Conservation (phyloP, 2,329 filamentous ascomycete genomes). For the Colletotrichum eleusines region DNA sequence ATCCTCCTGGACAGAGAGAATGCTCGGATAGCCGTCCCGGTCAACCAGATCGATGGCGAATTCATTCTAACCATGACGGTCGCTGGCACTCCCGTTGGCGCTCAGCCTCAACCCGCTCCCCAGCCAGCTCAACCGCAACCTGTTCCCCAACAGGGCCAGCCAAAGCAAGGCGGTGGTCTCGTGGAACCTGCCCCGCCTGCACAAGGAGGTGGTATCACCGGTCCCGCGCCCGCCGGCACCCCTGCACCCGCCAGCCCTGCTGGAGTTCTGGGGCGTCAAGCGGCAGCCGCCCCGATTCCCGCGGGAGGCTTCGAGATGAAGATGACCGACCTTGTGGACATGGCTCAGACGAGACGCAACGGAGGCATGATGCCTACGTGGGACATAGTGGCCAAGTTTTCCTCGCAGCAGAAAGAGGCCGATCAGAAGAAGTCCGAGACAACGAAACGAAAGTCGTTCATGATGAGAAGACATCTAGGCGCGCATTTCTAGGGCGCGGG, state of each 20-base stretch:
- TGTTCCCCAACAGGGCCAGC: neutral
- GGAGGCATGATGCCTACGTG: conserved; percentile 33
- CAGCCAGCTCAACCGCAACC: neutral
- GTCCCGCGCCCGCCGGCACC: conserved; percentile 1
- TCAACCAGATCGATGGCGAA: conserved; percentile 43
- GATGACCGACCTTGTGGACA: conserved; percentile 35
- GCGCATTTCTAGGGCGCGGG: conserved; percentile 25
- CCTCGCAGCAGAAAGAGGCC: conserved; percentile 29
- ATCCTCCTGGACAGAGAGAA: conserved; percentile 43
- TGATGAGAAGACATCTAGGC: conserved; percentile 30
- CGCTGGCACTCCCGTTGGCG: conserved; percentile 32
- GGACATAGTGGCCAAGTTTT: conserved; percentile 35
- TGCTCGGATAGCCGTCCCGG: conserved; percentile 43
- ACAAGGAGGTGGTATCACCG: conserved; percentile 25
- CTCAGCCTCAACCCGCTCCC: conserved; percentile 30
- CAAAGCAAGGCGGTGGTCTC: neutral
- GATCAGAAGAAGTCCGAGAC: conserved; percentile 24
- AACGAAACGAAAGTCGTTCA: conserved; percentile 18
- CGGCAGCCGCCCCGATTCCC: neutral
- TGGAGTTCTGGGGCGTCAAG: conserved; percentile 4
- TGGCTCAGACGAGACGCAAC: conserved; percentile 29
- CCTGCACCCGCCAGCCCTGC: too few species aligned
- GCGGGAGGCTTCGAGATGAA: conserved; percentile 33
- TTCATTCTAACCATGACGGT: conserved; percentile 44
- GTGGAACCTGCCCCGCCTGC: neutral